Percentiles rank a stretch among this genome's conserved stretches.
These are phyloP conservation scores for Nitzschia palea DNA, from an alignment of 108 stramenopile genomes.

Conservation along the genomic window DNA sequence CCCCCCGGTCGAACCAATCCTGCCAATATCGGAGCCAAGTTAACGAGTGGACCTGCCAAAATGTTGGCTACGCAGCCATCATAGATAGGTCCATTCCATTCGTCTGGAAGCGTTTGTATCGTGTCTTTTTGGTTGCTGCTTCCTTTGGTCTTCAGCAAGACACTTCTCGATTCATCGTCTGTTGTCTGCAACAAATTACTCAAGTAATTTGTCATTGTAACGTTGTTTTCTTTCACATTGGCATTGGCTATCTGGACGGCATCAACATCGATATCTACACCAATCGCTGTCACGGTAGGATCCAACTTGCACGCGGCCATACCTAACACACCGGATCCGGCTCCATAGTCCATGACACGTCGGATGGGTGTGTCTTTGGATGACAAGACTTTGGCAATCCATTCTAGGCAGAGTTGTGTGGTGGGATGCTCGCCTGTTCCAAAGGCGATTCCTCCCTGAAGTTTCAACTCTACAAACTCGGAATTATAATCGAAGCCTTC, in stretches of 20 bases:
- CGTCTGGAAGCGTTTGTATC: slow-evolving; percentile 43
- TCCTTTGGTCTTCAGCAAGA: slow-evolving; percentile 57
- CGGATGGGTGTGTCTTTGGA: slow-evolving; percentile 1
- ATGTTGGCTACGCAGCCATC: slow-evolving; percentile 80
- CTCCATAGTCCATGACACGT: slow-evolving; percentile 72
- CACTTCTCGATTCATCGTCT: slow-evolving; percentile 65
- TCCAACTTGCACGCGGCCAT: slow-evolving; percentile 72
- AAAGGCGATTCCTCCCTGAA: slow-evolving; percentile 85
- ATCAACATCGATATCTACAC: slow-evolving; percentile 84
- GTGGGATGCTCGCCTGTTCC: slow-evolving; percentile 90
- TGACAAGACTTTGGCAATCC: slow-evolving; percentile 38
- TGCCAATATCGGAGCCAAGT: slow-evolving; percentile 59
- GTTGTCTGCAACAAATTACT: slow-evolving; percentile 48
- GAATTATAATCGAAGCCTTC: slow-evolving; percentile 5
- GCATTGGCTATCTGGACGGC: slow-evolving; percentile 75
- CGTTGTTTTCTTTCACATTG: slow-evolving; percentile 64
- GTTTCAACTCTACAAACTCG: slow-evolving; percentile 41
- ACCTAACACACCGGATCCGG: slow-evolving; percentile 82
- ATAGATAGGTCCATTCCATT: slow-evolving; percentile 54
- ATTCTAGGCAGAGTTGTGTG: slow-evolving; percentile 75
- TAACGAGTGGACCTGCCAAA: slow-evolving; percentile 64
- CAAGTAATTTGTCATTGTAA: slow-evolving; percentile 67
- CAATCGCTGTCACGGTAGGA: slow-evolving; percentile 44
- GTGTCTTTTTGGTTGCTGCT: slow-evolving; percentile 34
- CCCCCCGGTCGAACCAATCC: slow-evolving; percentile 59